Evolutionary conservation across 2,329 filamentous ascomycete species (phyloP).

Genomic region (Botrytis porri): DNA sequence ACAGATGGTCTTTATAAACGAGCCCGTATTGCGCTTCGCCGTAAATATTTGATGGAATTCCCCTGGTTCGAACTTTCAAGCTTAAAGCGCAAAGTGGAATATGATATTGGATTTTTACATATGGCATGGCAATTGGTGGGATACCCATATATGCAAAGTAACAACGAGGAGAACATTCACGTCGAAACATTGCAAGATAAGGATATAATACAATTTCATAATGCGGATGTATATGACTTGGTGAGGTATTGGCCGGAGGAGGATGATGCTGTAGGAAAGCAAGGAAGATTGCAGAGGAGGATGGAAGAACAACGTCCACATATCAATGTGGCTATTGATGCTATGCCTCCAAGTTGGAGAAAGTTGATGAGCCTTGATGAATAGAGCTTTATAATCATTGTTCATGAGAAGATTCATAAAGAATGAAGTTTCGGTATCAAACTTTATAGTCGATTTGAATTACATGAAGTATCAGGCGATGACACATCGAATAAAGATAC

Average conservation of each 20-base stretch:
- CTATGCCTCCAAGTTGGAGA: slow-evolving; percentile 1
- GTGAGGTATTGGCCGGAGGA: not conserved
- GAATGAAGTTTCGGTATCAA: not conserved
- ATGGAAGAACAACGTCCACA: not conserved
- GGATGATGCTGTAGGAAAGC: not conserved
- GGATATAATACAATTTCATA: slow-evolving; percentile 3
- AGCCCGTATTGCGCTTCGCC: not conserved
- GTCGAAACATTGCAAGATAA: not conserved
- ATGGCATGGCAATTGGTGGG: not conserved
- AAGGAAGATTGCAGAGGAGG: not conserved
- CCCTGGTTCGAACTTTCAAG: slow-evolving; percentile 11
- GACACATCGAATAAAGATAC: no score
- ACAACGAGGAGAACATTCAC: not conserved
- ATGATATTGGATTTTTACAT: slow-evolving; percentile 11
- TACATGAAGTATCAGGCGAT: not conserved
- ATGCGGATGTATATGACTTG: slow-evolving; percentile 10
- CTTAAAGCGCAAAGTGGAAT: slow-evolving; percentile 12
- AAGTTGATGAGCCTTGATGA: not conserved
- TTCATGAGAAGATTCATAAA: not conserved
- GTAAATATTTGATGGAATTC: slow-evolving; percentile 13
- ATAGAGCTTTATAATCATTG: not conserved
- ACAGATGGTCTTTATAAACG: not conserved
- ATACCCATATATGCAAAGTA: not conserved
- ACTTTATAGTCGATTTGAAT: no score
- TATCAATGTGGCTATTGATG: not conserved